Conservation (phyloP, 2,329 filamentous ascomycete genomes). For the Amylocarpus encephaloides region DNA sequence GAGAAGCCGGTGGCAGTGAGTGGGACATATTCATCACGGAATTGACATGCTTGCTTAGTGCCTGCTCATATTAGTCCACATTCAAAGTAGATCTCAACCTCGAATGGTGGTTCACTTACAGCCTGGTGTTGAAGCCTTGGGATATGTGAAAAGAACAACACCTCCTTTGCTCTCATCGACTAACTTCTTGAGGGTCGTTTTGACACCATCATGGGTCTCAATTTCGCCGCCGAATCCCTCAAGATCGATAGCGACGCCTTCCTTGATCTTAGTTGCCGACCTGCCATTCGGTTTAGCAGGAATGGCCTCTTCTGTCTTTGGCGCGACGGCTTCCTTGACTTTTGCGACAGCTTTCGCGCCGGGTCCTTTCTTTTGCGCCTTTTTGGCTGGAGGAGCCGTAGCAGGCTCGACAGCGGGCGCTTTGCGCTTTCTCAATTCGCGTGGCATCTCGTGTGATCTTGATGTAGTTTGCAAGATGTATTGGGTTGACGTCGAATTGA, state of each 20-base stretch:
- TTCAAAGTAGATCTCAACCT: background rate
- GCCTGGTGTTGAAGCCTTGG: slow-evolving; percentile 86
- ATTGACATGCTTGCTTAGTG: slow-evolving; percentile 87
- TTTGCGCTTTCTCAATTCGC: slow-evolving; percentile 57
- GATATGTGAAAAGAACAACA: slow-evolving; percentile 91
- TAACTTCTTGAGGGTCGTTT: slow-evolving; percentile 72
- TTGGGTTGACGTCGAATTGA: slow-evolving; percentile 12
- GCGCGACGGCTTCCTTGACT: slow-evolving; percentile 31
- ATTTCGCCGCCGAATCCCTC: slow-evolving; percentile 64
- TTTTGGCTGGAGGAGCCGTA: slow-evolving; percentile 43
- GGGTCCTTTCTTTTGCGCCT: slow-evolving; percentile 39
- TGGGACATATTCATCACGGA: slow-evolving; percentile 75
- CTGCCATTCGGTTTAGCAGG: slow-evolving; percentile 23
- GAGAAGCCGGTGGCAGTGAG: slow-evolving; percentile 73
- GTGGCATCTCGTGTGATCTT: slow-evolving; percentile 42
- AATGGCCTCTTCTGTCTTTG: slow-evolving; percentile 22
- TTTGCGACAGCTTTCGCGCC: slow-evolving; percentile 36
- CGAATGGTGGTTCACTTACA: slow-evolving; percentile 54
- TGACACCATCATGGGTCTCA: slow-evolving; percentile 76
- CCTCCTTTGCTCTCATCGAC: slow-evolving; percentile 78
- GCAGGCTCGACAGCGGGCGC: slow-evolving; percentile 41
- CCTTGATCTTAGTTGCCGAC: slow-evolving; percentile 34
- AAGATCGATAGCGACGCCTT: slow-evolving; percentile 50
- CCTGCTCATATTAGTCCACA: slow-evolving; percentile 45
- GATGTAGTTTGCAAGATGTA: slow-evolving; percentile 6